Conservation (phyloP, 176 grass and related monocot genomes). For the Bolboschoenus planiculmis region DNA sequence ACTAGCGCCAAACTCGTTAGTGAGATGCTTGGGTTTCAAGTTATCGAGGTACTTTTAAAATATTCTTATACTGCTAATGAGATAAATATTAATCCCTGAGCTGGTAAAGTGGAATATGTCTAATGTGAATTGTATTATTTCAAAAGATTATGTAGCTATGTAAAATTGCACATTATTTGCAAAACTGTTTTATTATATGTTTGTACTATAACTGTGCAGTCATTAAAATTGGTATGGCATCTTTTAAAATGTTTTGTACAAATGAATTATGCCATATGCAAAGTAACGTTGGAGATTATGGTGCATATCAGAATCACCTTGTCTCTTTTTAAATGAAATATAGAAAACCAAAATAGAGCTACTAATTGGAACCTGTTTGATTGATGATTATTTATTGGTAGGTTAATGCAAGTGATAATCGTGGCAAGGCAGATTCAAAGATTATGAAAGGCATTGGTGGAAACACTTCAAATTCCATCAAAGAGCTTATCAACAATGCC, state of each 20-base stretch:
- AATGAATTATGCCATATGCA: not conserved
- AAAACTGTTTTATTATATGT: not conserved
- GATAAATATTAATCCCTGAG: not conserved
- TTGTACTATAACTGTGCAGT: not conserved
- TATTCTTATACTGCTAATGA: not conserved
- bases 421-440: conserved; percentile 95
- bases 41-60: conserved; percentile 59
- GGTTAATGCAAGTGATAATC: conserved; percentile 99
- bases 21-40: conserved; percentile 94
- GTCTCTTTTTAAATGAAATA: not conserved
- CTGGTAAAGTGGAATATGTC: not conserved
- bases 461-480: conserved; percentile 91
- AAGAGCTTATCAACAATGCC: conserved; percentile 88
- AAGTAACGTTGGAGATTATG: not conserved
- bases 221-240: not conserved
- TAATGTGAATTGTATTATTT: not conserved
- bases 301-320: not conserved
- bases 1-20: conserved; percentile 88
- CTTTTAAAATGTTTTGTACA: not conserved
- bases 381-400: conserved; percentile 25
- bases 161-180: not conserved
- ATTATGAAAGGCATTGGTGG: conserved; percentile 92
- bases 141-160: not conserved
- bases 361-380: not conserved
- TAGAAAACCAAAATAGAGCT: not conserved